phyloP scores from a whole-genome alignment of 2,329 filamentous ascomycete genomes.

The Calonectria pteridis region DNA sequence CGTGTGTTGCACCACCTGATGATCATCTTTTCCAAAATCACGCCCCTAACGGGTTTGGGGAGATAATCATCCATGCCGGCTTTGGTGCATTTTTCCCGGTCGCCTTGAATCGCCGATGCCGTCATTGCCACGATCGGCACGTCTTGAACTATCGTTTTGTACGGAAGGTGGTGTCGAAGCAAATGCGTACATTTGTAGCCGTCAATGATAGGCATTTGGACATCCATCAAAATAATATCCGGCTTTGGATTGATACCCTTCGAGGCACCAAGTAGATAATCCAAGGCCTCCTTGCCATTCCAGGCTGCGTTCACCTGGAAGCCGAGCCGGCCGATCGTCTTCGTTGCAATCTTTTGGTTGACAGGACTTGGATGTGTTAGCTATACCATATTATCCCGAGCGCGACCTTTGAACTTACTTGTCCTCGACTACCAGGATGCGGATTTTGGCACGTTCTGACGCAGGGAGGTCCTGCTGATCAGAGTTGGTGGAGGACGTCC shows the following conservation, averaged over 20 bases:
- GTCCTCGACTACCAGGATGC: slow-evolving; percentile 85
- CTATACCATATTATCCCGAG: neutral
- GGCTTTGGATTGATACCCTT: slow-evolving; percentile 67
- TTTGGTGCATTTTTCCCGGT: slow-evolving; percentile 78
- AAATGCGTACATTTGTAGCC: slow-evolving; percentile 83
- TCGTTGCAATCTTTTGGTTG: slow-evolving; percentile 82
- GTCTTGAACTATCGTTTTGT: slow-evolving; percentile 68
- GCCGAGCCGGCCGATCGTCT: slow-evolving; percentile 79
- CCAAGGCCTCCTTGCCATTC: slow-evolving; percentile 84
- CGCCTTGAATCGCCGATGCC: slow-evolving; percentile 81
- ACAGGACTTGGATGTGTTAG: slow-evolving; percentile 61
- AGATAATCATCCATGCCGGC: slow-evolving; percentile 85
- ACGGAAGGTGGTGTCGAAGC: slow-evolving; percentile 76
- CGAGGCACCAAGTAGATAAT: slow-evolving; percentile 73
- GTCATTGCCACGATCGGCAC: slow-evolving; percentile 88
- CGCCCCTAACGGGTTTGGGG: slow-evolving; percentile 78
- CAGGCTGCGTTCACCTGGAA: slow-evolving; percentile 79
- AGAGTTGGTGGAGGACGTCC: slow-evolving; percentile 51
- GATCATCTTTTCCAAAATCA: slow-evolving; percentile 77
- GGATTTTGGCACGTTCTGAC: slow-evolving; percentile 71
- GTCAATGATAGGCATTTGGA: slow-evolving; percentile 82
- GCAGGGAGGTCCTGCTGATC: slow-evolving; percentile 62
- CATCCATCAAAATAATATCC: slow-evolving; percentile 83
- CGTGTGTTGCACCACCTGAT: slow-evolving; percentile 71
- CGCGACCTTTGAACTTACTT: slow-evolving; percentile 65